phyloP scores from a whole-genome alignment of 345 rosid genomes.

The Salix viminalis region DNA sequence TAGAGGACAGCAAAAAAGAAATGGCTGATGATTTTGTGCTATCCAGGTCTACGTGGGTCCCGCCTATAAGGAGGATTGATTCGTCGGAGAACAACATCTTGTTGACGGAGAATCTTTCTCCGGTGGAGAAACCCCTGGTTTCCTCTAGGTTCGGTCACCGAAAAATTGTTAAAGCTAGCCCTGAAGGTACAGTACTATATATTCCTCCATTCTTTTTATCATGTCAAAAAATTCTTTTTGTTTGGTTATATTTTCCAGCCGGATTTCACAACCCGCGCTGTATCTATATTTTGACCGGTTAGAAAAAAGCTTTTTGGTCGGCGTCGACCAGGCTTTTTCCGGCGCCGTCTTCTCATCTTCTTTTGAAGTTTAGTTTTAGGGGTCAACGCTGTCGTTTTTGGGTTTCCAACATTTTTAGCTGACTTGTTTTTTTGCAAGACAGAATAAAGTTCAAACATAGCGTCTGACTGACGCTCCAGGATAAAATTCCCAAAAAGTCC shows the following conservation, averaged over 20 bases:
- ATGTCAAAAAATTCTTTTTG: neutral
- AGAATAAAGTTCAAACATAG: neutral
- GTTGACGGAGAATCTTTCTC: slow-evolving; percentile 24
- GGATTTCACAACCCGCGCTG: neutral
- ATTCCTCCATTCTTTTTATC: neutral
- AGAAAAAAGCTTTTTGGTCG: slow-evolving; percentile 2
- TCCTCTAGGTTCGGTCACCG: slow-evolving; percentile 46
- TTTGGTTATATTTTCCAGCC: neutral
- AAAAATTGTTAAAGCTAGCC: slow-evolving; percentile 38
- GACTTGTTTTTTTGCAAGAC: neutral
- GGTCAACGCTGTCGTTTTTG: slow-evolving; percentile 13
- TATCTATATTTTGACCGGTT: neutral
- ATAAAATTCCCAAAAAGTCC: neutral
- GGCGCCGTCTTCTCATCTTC: slow-evolving; percentile 1
- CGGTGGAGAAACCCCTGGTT: slow-evolving; percentile 50
- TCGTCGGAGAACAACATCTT: slow-evolving; percentile 16
- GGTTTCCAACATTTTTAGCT: neutral
- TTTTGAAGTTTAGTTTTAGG: neutral
- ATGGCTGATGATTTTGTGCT: slow-evolving; percentile 25
- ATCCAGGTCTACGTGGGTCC: slow-evolving; percentile 28
- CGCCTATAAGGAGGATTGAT: slow-evolving; percentile 17
- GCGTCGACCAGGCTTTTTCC: neutral
- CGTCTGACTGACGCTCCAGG: neutral
- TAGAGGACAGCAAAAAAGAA: slow-evolving; percentile 11
- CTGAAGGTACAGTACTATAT: slow-evolving; percentile 60